A percentile compares a stretch with the other conserved stretches of the same genome.
Evolutionary conservation across 1,284 basidiomycete genomes (phyloP).

Genomic region (Cryptococcus jaspeensis): DNA sequence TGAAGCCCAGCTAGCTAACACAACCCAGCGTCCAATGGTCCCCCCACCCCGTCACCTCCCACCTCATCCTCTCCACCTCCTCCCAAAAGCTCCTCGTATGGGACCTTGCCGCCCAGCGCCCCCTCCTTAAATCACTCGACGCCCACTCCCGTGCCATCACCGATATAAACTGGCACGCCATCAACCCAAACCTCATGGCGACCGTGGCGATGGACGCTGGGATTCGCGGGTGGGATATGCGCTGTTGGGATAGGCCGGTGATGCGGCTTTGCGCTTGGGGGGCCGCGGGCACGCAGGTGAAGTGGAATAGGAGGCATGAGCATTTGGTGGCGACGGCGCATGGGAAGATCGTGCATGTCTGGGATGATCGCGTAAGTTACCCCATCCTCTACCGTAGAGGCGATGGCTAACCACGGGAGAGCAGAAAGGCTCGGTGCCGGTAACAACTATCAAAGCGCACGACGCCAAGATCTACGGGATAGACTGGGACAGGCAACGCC

Average conservation of each 20-base stretch:
- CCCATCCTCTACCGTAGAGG: neutral
- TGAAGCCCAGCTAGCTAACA: neutral
- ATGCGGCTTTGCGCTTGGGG: slow-evolving; percentile 53
- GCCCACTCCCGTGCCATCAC: slow-evolving; percentile 90
- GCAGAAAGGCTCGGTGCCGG: slow-evolving; percentile 84
- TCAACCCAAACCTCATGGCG: slow-evolving; percentile 65
- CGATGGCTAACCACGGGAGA: neutral
- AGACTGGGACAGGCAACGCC: slow-evolving; percentile 77
- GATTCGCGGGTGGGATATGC: slow-evolving; percentile 73
- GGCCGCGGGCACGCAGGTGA: slow-evolving; percentile 72
- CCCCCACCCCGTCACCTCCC: slow-evolving; percentile 76
- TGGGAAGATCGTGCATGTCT: slow-evolving; percentile 63
- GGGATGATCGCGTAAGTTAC: slow-evolving; percentile 40
- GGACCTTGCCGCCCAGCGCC: slow-evolving; percentile 69
- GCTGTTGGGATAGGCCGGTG: slow-evolving; percentile 44
- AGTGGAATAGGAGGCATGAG: slow-evolving; percentile 85
- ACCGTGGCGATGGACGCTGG: slow-evolving; percentile 55
- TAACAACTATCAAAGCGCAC: slow-evolving; percentile 74
- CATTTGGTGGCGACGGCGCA: slow-evolving; percentile 86
- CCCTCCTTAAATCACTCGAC: slow-evolving; percentile 75
- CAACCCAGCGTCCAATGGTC: slow-evolving; percentile 76
- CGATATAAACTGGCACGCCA: slow-evolving; percentile 92
- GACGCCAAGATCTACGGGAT: slow-evolving; percentile 89
- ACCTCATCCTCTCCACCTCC: slow-evolving; percentile 93
- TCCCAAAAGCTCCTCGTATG: slow-evolving; percentile 95